phyloP scores from a whole-genome alignment of 345 rosid species.

The Carallia brachiata region DNA sequence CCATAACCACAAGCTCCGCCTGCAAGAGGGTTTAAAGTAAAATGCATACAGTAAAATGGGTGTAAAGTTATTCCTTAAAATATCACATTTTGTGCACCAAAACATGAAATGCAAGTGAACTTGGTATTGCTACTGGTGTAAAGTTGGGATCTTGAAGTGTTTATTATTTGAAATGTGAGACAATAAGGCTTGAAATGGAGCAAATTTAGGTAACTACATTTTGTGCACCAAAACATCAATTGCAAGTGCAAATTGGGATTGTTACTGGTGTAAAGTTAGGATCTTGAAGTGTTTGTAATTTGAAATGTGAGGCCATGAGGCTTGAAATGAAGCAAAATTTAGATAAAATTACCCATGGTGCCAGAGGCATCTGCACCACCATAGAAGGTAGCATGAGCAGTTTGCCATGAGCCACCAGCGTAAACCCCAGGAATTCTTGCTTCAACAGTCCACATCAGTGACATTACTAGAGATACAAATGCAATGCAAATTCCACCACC shows the following conservation, averaged over 20 bases:
- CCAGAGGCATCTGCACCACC: slow-evolving; percentile 38
- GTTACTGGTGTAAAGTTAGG: too few relatives aligned
- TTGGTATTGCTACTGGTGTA: too few relatives aligned
- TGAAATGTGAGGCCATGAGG: neutral
- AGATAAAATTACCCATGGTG: slow-evolving; percentile 24
- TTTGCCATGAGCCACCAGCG: slow-evolving; percentile 21
- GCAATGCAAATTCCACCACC: neutral
- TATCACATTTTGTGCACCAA: too few relatives aligned
- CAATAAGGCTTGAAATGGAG: too few relatives aligned
- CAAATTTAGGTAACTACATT: too few relatives aligned
- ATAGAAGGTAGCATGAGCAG: slow-evolving; percentile 37
- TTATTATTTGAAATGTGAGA: too few relatives aligned
- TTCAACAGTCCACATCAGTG: slow-evolving; percentile 15
- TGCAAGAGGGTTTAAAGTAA: slow-evolving; percentile 8
- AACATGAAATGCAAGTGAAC: too few relatives aligned
- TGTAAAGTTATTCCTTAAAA: too few relatives aligned
- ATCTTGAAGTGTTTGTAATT: neutral
- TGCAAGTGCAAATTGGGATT: slow-evolving; percentile 32
- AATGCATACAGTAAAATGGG: too few relatives aligned
- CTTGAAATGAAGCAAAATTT: neutral
- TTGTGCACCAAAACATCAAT: slow-evolving; percentile 36
- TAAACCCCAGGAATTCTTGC: slow-evolving; percentile 36
- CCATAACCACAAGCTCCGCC: slow-evolving; percentile 92
- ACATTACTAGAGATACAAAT: slow-evolving; percentile 1
- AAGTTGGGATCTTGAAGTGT: too few relatives aligned